A percentile compares a stretch with the other conserved stretches of the same genome.
These are phyloP conservation scores for Wickerhamomyces queroliae DNA, from an alignment of 805 yeast species.

Conservation along the genomic window DNA sequence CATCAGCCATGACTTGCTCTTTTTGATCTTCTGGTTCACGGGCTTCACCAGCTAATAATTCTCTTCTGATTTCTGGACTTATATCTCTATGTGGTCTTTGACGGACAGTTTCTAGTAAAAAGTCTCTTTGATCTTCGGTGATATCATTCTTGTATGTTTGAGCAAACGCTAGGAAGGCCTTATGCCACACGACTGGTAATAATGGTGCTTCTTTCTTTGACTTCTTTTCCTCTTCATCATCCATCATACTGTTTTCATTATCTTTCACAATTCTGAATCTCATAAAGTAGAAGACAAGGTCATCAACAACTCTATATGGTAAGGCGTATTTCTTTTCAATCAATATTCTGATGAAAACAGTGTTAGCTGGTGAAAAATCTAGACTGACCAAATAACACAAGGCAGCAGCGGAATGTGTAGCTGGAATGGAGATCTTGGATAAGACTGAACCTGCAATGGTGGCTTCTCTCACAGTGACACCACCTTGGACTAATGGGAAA, in stretches of 20 bases:
- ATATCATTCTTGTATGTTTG: constrained; percentile 96
- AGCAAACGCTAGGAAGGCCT: constrained; percentile 89
- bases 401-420: constrained; percentile 94
- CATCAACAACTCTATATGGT: constrained; percentile 95
- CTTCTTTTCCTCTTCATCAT: constrained; percentile 33
- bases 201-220: constrained; percentile 36
- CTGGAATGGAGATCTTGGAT: constrained; percentile 87
- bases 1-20: constrained; percentile 27
- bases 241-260: constrained; percentile 28
- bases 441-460: constrained; percentile 90
- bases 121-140: constrained; percentile 97
- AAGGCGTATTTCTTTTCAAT: constrained; percentile 94
- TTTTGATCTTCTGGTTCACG: constrained; percentile 35
- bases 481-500: constrained; percentile 84
- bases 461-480: constrained; percentile 90
- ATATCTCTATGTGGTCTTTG: constrained; percentile 84
- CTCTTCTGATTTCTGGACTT: constrained; percentile 93
- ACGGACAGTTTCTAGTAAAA: constrained; percentile 83
- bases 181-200: constrained; percentile 96
- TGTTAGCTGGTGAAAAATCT: constrained; percentile 83
- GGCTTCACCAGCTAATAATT: constrained; percentile 78
- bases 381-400: constrained; percentile 74
- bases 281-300: constrained; percentile 90
- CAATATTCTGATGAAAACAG: constrained; percentile 83
- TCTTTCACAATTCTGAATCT: constrained; percentile 64